These are phyloP conservation scores for Ogataea degrootiae DNA, from an alignment of 805 yeast genomes.

Conservation along the genomic window DNA sequence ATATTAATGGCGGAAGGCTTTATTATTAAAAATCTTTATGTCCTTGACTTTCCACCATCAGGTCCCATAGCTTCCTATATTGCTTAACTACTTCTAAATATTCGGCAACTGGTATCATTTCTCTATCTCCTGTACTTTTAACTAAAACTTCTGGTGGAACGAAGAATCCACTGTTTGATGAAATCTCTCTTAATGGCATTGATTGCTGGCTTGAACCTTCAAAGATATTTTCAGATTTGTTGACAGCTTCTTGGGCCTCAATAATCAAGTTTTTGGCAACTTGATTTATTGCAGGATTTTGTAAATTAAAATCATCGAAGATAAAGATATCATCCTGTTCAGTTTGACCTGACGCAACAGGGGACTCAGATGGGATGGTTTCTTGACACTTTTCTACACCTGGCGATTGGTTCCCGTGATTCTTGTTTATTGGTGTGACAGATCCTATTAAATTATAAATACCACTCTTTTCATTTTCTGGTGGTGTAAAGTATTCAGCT, in stretches of 20 bases:
- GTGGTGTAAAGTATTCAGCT: no score
- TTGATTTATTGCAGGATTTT: conserved; percentile 9
- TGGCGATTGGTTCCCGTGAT: no score
- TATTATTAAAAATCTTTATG: not conserved
- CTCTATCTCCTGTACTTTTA: conserved; percentile 9
- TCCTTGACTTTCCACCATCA: not conserved
- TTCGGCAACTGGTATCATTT: conserved; percentile 13
- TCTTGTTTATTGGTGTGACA: no score
- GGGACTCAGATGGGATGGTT: no score
- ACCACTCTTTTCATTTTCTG: no score
- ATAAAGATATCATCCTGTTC: not conserved
- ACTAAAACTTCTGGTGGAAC: conserved; percentile 13
- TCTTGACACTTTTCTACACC: no score
- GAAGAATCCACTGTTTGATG: conserved; percentile 9
- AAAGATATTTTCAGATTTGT: conserved; percentile 11
- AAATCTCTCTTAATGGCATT: conserved; percentile 4
- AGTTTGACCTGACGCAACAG: not conserved
- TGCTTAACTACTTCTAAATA: conserved; percentile 12
- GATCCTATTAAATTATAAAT: no score
- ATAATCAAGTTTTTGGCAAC: conserved; percentile 10
- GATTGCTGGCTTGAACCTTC: conserved; percentile 5
- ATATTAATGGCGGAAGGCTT: not conserved
- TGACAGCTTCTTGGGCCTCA: conserved; percentile 9
- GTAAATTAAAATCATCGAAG: conserved; percentile 9
- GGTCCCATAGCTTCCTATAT: conserved; percentile 10